Evolutionary conservation across 441 rosid species (phyloP), one percentile per base, ranked within the genome.

Genomic region (Mallotus repandus): DNA sequence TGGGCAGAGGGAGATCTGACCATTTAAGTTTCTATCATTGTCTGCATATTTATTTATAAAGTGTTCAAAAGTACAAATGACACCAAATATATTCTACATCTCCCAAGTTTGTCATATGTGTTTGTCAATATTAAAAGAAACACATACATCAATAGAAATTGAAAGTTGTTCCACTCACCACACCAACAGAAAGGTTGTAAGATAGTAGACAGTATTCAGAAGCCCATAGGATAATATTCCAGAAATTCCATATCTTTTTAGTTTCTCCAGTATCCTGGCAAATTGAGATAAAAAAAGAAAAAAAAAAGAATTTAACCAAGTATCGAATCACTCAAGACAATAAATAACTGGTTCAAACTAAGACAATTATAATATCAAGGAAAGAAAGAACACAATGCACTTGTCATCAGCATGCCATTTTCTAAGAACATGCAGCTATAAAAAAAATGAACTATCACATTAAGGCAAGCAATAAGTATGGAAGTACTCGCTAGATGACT

Each of bases 181-280:
- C 2, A 91, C 99, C 81, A 91, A 69, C 50, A 92, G 91, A 81
- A 91, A 94, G 43, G 90, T 86, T 22, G 83, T 82, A 61, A 84
- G 85, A 77, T 94, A 94, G 84, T 94, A 94, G 52, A 81, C 91
- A 25, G 98, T 92, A 76, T 90, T 94, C 70, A 94, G 79, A 63
- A 94, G 74, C 66, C 97, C 97, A 77, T 94, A 94, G 0, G 97
- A 90, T 78, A 94, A 79, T 55, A 94, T 60, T 75, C 98, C 97
- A 58, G 97, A 88, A 62, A 89, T 74, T 78, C 97, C 97, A 72
- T 88, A 94, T 85, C 92, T 88, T 86, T 82, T 90, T 77, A 94
- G 72, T 78, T 83, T 89, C 84, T 75, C 72, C 76, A 92, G 73
- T 75, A 89, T 78, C 87, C 95, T 94, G 76, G 68, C 57, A 75